phyloP scores from a whole-genome alignment of 1,284 basidiomycete genomes.

The Cerrena zonata region DNA sequence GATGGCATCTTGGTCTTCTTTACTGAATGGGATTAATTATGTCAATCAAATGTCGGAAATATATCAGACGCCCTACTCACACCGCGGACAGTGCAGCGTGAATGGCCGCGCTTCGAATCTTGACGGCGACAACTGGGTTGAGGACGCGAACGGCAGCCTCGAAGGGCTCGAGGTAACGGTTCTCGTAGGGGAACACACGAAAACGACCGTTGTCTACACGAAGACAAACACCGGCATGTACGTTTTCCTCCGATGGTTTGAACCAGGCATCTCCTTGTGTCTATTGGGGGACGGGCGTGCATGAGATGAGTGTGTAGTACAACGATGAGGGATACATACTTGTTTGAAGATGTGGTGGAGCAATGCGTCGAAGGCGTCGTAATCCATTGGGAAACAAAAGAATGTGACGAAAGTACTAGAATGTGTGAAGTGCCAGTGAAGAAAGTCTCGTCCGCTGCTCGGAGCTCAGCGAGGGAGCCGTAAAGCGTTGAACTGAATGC shows the following conservation, averaged over 20 bases:
- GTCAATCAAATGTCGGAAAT: neutral
- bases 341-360: constrained; percentile 60
- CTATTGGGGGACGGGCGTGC: no score
- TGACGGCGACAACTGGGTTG: constrained; percentile 78
- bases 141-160: constrained; percentile 64
- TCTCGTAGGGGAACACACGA: constrained; percentile 67
- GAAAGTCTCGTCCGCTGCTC: neutral
- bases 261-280: constrained; percentile 73
- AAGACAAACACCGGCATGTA: constrained; percentile 64
- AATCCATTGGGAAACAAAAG: constrained; percentile 47
- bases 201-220: constrained; percentile 57
- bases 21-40: constrained; percentile 28
- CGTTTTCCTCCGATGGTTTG: constrained; percentile 67
- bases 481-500: neutral
- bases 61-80: constrained; percentile 36
- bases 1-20: constrained; percentile 46
- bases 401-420: constrained; percentile 1
- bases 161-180: constrained; percentile 54
- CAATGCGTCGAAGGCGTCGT: constrained; percentile 68
- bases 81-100: constrained; percentile 67
- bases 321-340: constrained; percentile 17
- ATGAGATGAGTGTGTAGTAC: neutral
- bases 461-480: constrained; percentile 4
- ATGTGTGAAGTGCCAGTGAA: neutral
- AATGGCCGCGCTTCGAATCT: constrained; percentile 74